Evolutionary conservation across 2,329 filamentous ascomycete genomes (phyloP), one percentile per base, ranked within the genome.

Genomic region (Alternaria panax): DNA sequence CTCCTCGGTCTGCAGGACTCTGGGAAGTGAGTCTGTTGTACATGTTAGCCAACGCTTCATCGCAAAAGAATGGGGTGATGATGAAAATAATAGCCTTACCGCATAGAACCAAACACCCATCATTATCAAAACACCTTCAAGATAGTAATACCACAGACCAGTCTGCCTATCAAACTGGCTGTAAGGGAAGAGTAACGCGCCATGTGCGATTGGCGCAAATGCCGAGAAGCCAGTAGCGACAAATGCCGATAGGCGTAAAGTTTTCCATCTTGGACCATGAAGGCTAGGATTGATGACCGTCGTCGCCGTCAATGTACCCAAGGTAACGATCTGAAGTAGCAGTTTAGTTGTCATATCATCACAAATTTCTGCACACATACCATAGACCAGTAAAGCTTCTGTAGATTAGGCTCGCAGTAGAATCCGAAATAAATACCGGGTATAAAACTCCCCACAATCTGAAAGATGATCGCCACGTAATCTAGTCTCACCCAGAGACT

Each of bases 361-460:
- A 0, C 2, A 8, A 9, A 7, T 7, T 14, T 1, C n/a, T 11
- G 1, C 25, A 14, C 11, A 58, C 60, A 6, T 51, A 80, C 76
- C 74, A 80, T 74, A 14, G 62, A 60, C 78, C 77, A 80, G 60
- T 84, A 84, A 0, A 68, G 38, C 4, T 66, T 65, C 51, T 75
- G 78, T 11, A 78, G 60, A 5, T 40, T 8, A 0, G 68, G 51
- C 9, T 78, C 66, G 57, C 79, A 81, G 20, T 78, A 76, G 62
- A 86, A 84, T n/a, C 78, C 79, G 67, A 84, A 84, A 65, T 83
- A 83, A 60, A 98, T 80, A 53, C 90, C 90, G 3, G 93, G 92
- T 51, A 97, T 86, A 73, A 93, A 96, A 74, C 90, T 93, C 9
- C 93, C 93, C 57, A 93, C 90, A 58, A 97, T 97, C 63, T 97